A percentile compares a stretch with the other conserved stretches of the same genome.
phyloP scores from a whole-genome alignment of 805 yeast species.

The Lipomyces lipofer region DNA sequence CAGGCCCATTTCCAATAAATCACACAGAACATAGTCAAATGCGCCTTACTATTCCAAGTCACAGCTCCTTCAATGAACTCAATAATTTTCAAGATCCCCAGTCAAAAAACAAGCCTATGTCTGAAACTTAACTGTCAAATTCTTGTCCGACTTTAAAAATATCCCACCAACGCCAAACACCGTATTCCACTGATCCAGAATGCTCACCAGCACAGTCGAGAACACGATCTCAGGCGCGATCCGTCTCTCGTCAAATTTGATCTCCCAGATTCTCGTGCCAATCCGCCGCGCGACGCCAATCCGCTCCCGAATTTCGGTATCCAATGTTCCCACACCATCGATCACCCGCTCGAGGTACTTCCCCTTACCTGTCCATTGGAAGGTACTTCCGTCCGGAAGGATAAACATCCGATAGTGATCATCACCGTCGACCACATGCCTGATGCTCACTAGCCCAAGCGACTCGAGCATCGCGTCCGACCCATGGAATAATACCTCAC shows the following conservation, averaged over 20 bases:
- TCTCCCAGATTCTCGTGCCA: constrained; percentile 55
- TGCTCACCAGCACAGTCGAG: constrained; percentile 59
- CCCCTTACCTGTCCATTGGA: constrained; percentile 66
- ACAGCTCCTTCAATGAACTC: too few relatives aligned
- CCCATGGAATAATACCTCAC: constrained; percentile 12
- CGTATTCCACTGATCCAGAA: constrained; percentile 69
- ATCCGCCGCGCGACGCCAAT: constrained; percentile 60
- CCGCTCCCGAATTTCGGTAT: constrained; percentile 56
- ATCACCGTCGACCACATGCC: constrained; percentile 60
- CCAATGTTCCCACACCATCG: constrained; percentile 52
- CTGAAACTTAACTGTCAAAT: constrained; percentile 13
- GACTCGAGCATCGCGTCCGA: neutral
- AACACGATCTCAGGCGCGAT: constrained; percentile 61
- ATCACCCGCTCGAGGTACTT: constrained; percentile 57
- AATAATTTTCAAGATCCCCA: too few relatives aligned
- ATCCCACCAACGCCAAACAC: constrained; percentile 63
- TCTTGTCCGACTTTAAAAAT: constrained; percentile 14
- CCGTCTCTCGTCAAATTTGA: constrained; percentile 55
- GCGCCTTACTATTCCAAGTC: neutral
- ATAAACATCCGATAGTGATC: constrained; percentile 63
- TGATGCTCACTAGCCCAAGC: constrained; percentile 63
- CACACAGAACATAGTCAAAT: too few relatives aligned
- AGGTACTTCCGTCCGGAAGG: constrained; percentile 58
- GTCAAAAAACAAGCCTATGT: too few relatives aligned
- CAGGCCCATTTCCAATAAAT: too few relatives aligned